Evolutionary conservation across 345 rosid species (phyloP).

Genomic region (Barbarea vulgaris): DNA sequence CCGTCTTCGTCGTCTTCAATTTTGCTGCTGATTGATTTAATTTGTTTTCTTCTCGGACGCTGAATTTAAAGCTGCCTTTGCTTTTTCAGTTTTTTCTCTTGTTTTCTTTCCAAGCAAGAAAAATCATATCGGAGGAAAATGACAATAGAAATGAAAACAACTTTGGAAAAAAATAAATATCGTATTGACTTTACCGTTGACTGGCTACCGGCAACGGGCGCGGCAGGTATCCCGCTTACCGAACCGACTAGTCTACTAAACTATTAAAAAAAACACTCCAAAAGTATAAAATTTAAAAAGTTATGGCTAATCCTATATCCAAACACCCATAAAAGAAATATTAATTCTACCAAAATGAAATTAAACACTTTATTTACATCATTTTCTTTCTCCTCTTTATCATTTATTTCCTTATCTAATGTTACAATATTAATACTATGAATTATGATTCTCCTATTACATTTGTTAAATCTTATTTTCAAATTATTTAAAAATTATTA

Average conservation of each 20-base stretch:
- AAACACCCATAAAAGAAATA: too few species aligned
- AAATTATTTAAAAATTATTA: too few species aligned
- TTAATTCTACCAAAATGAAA: too few species aligned
- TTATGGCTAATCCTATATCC: too few species aligned
- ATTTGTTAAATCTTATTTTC: too few species aligned
- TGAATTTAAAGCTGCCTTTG: slow-evolving; percentile 35
- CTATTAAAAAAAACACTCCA: too few species aligned
- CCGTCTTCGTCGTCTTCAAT: slow-evolving; percentile 21
- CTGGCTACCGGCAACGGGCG: slow-evolving; percentile 39
- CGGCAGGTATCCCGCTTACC: slow-evolving; percentile 21
- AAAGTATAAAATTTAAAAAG: too few species aligned
- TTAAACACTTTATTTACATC: too few species aligned
- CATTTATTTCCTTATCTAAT: too few species aligned
- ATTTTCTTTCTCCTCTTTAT: too few species aligned
- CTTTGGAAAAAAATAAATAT: slow-evolving; percentile 1
- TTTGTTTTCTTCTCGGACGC: neutral
- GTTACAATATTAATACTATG: too few species aligned
- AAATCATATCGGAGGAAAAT: slow-evolving; percentile 33
- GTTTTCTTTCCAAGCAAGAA: slow-evolving; percentile 56
- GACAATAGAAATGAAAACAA: slow-evolving; percentile 27
- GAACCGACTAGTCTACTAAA: slow-evolving; percentile 36
- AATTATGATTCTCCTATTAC: too few species aligned
- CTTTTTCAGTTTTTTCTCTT: slow-evolving; percentile 18
- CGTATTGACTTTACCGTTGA: slow-evolving; percentile 41
- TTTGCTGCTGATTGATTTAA: slow-evolving; percentile 13